A percentile compares a stretch with the other conserved stretches of the same genome.
Evolutionary conservation across 225 moss, liverwort and hornwort genomes (phyloP).

Genomic region (Takakia lepidozioides): DNA sequence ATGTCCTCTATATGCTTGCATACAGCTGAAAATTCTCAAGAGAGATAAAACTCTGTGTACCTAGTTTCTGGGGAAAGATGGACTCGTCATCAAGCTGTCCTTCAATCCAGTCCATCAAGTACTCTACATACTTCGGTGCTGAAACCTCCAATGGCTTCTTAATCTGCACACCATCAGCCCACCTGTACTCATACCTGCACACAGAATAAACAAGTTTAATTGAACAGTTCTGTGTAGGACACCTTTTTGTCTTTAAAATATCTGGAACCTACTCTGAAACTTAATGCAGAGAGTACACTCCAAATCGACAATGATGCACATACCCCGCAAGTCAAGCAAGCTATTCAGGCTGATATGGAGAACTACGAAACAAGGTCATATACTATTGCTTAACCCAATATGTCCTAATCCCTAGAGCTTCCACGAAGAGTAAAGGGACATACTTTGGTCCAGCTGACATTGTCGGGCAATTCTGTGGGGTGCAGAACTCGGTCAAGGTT

Average conservation of each 20-base stretch:
- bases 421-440: conserved; percentile 1
- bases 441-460: conserved; percentile 99
- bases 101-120: conserved; percentile 99
- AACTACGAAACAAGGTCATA: too few species aligned
- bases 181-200: conserved; percentile 88
- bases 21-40: too few species aligned
- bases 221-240: too few species aligned
- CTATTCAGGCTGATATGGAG: too few species aligned
- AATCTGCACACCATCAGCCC: conserved; percentile 96
- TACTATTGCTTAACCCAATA: too few species aligned
- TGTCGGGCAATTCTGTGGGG: conserved; percentile 88
- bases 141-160: conserved; percentile 98
- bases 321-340: too few species aligned
- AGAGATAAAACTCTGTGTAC: conserved; percentile 19
- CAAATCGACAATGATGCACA: background rate
- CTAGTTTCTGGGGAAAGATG: conserved; percentile 97
- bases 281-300: background rate
- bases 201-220: conserved; percentile 1
- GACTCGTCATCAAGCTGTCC: conserved; percentile 95
- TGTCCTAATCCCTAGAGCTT: background rate
- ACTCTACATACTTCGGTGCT: conserved; percentile 96
- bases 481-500: conserved; percentile 97
- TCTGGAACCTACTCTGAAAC: too few species aligned
- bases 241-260: too few species aligned
- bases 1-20: too few species aligned